A percentile compares a stretch with the other conserved stretches of the same genome.
phyloP scores from a whole-genome alignment of 257 asterid genomes.

The Penstemon barbatus region DNA sequence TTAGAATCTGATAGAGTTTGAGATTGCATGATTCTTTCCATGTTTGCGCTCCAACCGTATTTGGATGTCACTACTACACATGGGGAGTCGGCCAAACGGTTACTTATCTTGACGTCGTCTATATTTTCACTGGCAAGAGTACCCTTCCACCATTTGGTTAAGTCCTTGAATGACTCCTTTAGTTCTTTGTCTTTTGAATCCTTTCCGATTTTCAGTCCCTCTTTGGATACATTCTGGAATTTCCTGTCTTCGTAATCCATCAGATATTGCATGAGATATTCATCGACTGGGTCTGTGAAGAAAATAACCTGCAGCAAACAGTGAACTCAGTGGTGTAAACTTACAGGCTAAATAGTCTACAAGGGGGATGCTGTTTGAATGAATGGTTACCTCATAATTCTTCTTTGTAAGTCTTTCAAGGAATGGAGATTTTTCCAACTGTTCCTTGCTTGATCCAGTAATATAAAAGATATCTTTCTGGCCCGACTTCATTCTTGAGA shows the following conservation, averaged over 20 bases:
- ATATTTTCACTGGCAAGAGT: constrained; percentile 77
- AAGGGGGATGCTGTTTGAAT: neutral
- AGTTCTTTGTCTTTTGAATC: constrained; percentile 82
- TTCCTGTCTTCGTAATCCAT: constrained; percentile 93
- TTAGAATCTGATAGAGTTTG: constrained; percentile 82
- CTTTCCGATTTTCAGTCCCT: constrained; percentile 81
- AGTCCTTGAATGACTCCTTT: constrained; percentile 74
- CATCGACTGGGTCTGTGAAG: constrained; percentile 92
- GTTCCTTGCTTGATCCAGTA: constrained; percentile 93
- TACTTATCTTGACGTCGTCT: constrained; percentile 87
- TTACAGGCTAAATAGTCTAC: neutral
- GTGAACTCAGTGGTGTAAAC: neutral
- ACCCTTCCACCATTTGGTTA: constrained; percentile 94
- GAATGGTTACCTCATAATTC: constrained; percentile 66
- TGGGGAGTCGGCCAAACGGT: constrained; percentile 82
- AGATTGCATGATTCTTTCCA: constrained; percentile 95
- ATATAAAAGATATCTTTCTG: constrained; percentile 96
- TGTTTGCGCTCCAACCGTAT: constrained; percentile 85
- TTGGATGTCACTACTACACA: constrained; percentile 90
- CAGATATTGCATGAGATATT: constrained; percentile 88
- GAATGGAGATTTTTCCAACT: constrained; percentile 95
- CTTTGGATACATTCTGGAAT: constrained; percentile 92
- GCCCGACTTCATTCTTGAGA: constrained; percentile 88
- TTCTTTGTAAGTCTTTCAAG: constrained; percentile 88
- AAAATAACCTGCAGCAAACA: constrained; percentile 60